Evolutionary conservation across 2,329 filamentous ascomycete species (phyloP).

Genomic region (Cytospora piceae): DNA sequence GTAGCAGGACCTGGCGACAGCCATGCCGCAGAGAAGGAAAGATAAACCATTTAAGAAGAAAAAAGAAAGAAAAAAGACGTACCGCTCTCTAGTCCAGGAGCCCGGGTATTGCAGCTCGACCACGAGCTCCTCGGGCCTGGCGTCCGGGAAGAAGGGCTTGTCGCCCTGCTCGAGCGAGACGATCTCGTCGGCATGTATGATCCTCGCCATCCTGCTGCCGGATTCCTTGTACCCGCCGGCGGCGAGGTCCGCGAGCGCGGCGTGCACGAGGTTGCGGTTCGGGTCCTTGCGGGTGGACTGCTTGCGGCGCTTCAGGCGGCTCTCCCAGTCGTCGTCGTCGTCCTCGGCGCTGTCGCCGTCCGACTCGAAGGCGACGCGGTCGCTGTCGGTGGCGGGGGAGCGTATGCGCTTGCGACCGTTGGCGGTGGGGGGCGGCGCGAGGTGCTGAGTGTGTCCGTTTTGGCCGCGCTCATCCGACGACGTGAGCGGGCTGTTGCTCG

Average conservation of each 20-base stretch:
- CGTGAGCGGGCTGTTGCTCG: slow-evolving; percentile 29
- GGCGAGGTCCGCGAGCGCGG: slow-evolving; percentile 34
- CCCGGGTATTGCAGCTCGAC: slow-evolving; percentile 87
- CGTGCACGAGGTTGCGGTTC: slow-evolving; percentile 51
- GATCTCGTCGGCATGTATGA: slow-evolving; percentile 64
- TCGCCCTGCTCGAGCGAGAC: slow-evolving; percentile 56
- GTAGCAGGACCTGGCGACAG: neutral
- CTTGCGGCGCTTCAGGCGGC: slow-evolving; percentile 52
- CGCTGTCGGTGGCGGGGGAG: slow-evolving; percentile 50
- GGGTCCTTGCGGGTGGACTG: slow-evolving; percentile 45
- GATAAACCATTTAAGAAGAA: too few relatives aligned
- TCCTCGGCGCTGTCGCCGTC: slow-evolving; percentile 55
- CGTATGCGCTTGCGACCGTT: slow-evolving; percentile 27
- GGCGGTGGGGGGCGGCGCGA: slow-evolving; percentile 22
- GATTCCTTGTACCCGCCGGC: slow-evolving; percentile 32
- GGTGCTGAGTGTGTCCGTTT: neutral
- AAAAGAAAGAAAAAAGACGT: slow-evolving; percentile 21
- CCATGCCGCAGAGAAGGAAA: too few relatives aligned
- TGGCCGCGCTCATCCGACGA: slow-evolving; percentile 25
- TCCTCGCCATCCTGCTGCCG: slow-evolving; percentile 48
- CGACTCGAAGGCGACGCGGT: slow-evolving; percentile 53
- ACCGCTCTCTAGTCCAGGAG: slow-evolving; percentile 41
- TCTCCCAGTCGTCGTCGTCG: slow-evolving; percentile 57
- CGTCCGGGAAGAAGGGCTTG: slow-evolving; percentile 51
- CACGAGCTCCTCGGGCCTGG: slow-evolving; percentile 55